Evolutionary conservation across 2,329 filamentous ascomycete genomes (phyloP).

Genomic region (Paecilomyces sp.): DNA sequence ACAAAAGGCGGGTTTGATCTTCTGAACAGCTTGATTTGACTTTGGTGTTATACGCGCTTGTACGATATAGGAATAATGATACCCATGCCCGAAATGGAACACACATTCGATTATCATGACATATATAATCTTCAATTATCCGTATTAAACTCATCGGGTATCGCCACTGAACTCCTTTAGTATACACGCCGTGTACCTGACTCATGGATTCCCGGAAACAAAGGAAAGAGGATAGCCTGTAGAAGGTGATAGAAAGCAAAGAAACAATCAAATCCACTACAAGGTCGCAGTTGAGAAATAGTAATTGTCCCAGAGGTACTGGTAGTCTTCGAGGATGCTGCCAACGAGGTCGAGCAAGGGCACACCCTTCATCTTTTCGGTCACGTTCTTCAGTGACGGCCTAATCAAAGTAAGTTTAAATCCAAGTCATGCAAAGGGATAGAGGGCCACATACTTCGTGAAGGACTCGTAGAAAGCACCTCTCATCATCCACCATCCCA

Average conservation of each 20-base stretch:
- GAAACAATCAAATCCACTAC: constrained; percentile 13
- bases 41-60: constrained; percentile 10
- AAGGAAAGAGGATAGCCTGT: not conserved
- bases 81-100: constrained; percentile 2
- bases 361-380: constrained; percentile 62
- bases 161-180: not conserved
- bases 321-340: constrained; percentile 88
- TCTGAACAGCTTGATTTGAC: constrained; percentile 41
- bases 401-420: constrained; percentile 30
- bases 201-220: not conserved
- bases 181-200: not conserved
- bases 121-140: not conserved
- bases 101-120: not conserved
- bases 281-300: constrained; percentile 69
- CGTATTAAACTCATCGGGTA: not conserved
- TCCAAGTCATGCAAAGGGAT: not conserved
- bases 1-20: constrained; percentile 58
- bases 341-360: constrained; percentile 74
- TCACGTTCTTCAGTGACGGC: constrained; percentile 59
- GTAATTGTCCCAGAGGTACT: constrained; percentile 97
- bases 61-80: constrained; percentile 17
- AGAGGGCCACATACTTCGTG: constrained; percentile 50
- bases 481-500: constrained; percentile 94
- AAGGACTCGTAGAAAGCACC: constrained; percentile 96
- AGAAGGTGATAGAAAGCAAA: not conserved